These are phyloP conservation scores for Iris pallida DNA, from an alignment of 116 monocot species.

Conservation along the genomic window DNA sequence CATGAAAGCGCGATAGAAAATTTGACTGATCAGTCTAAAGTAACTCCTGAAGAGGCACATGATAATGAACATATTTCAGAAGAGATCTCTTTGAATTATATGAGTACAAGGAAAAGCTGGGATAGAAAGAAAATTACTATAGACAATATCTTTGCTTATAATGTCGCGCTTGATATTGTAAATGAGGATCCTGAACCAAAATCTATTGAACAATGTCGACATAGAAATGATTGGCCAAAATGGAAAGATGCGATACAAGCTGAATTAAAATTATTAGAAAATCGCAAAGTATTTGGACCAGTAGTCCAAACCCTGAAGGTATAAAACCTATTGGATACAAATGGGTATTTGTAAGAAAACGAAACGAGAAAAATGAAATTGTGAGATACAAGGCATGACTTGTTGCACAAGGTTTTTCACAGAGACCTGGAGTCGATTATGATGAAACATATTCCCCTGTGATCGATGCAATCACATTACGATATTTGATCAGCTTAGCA, in stretches of 20 bases:
- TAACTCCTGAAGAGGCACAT: neutral
- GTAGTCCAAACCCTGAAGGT: neutral
- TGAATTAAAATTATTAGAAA: neutral
- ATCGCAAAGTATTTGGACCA: conserved; percentile 1
- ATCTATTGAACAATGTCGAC: neutral
- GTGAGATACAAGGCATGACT: neutral
- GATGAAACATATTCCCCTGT: no score
- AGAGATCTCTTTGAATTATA: conserved; percentile 1
- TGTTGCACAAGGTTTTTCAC: no score
- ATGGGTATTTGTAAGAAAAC: no score
- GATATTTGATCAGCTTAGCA: neutral
- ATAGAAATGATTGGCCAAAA: neutral
- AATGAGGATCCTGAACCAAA: neutral
- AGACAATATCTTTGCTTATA: neutral
- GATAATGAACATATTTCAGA: neutral
- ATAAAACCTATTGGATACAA: neutral
- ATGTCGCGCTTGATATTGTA: neutral
- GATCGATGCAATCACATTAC: neutral
- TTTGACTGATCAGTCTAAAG: no score
- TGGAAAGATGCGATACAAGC: neutral
- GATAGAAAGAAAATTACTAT: neutral
- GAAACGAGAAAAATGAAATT: neutral
- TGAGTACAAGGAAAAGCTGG: neutral
- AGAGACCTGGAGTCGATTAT: no score
- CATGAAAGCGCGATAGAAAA: neutral